Evolutionary conservation across 208 protist species (phyloP), one percentile per base, ranked within the genome.

Genomic region (Trypanosoma melophagium): DNA sequence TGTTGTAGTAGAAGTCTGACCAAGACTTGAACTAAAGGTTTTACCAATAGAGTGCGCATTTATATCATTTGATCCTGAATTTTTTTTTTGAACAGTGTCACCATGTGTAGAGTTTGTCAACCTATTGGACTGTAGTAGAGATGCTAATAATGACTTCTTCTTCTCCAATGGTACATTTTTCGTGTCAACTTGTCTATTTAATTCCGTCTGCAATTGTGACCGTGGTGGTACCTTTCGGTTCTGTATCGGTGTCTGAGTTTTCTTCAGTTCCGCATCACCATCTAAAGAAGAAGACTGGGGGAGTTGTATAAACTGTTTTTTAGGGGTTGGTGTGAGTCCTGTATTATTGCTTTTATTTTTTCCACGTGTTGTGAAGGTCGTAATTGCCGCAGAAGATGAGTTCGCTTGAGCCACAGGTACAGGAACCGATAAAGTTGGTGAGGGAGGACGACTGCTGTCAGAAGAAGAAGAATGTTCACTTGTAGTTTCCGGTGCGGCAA

Each of bases 391-490:
- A 35, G 31, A 3, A 14, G 35, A 2, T 21, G 7, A 7, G 2
- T 44, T 17, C 1, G 25, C 41, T 7, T 61, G 2, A 3, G 14
- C 24, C 1, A 54, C 21, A 22, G 40, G 3, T 21, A 40, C 24
- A 22, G 35, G 21, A 5, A 28, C 16, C 12, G 31, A 58, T 10
- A 19, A 4, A 9, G 28, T 35, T 5, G 28, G 28, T 5, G 28
- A 35, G 28, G 3, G 28, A 35, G 56, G 55, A 68, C 62, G 66
- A 38, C 56, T 69, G 14, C 31, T 0, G 0, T 41, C 4, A 31
- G 70, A 65, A n/a, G 57, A 69, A 31, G 70, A 65, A n/a, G 57
- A 69, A 54, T 40, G 31, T 19, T 16, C 54, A 45, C 45, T 63
- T 0, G 7, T 21, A 21, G 35, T 41, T 38, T 76, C 70, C 3